Evolutionary conservation across 164 flowering plant genomes (phyloP).

Genomic region (Magnolia sinica): DNA sequence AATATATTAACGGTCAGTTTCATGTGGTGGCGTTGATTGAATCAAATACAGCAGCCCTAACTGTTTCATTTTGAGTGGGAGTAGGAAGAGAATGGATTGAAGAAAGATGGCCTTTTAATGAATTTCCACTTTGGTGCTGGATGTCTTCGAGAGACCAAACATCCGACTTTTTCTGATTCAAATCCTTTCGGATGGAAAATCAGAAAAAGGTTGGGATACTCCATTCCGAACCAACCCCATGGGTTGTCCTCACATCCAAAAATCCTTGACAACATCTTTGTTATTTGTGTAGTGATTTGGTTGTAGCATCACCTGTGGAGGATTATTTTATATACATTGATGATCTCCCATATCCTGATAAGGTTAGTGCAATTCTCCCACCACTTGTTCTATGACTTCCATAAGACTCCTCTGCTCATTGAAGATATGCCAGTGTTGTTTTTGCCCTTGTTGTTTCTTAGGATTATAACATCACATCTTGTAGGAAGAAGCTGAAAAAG

Average conservation of each 20-base stretch:
- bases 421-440: neutral
- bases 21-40: neutral
- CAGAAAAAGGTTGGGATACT: neutral
- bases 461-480: neutral
- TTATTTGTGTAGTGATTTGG: conserved; percentile 61
- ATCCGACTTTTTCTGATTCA: neutral
- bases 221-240: neutral
- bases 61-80: no score
- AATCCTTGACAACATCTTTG: neutral
- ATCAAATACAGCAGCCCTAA: no score
- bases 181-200: neutral
- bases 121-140: neutral
- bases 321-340: conserved; percentile 85
- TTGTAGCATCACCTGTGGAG: conserved; percentile 96
- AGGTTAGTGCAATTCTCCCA: conserved; percentile 39
- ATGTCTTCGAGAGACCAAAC: neutral
- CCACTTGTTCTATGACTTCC: neutral
- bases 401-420: neutral
- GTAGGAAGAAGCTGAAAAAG: conserved; percentile 68
- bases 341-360: conserved; percentile 63
- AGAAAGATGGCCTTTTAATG: no score
- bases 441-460: neutral
- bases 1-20: neutral
- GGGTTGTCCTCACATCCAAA: neutral
- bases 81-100: no score